Base-by-base conservation (phyloP, 768 basidiomycete genomes). In the Russula sp. region DNA sequence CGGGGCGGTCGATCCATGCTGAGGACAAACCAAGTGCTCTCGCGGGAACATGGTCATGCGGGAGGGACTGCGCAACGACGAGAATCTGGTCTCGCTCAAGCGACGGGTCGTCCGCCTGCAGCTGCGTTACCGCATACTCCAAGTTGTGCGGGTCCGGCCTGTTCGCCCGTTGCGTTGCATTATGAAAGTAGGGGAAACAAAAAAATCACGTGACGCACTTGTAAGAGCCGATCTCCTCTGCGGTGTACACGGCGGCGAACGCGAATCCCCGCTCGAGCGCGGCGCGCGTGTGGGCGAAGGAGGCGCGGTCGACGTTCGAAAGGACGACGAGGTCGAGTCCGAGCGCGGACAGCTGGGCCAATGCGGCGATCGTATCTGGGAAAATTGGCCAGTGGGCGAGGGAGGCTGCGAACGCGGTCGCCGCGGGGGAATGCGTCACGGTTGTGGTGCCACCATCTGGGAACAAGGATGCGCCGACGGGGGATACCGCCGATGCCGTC, bases 181-280 rank as follows among this genome's bases (percentile, higher is more conserved):
- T 27, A 27, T 27, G 22, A 27, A 2, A 27, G 22, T 27, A 27
- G 22, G 18, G 18, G 5, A 45, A 45, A 44, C 16, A 48, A 37
- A 20, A 53, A 35, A 44, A 7, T 14, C 18, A 44, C 34, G n/a
- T 6, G 7, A 82, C 79, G 22, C 87, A 89, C 70, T 90, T 91
- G 74, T 89, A 91, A 40, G 82, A 82, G n/a, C 82, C 82, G 5
- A 82, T 80, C 65, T 88, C 87, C 70, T 91, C 82, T 6, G 89
- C 88, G 8, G 88, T 90, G 68, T 87, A 75, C 59, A 88, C 76
- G 56, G 84, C 77, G 32, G 83, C 80, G 72, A 91, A 91, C 37
- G 56, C 54, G 32, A 63, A 70, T 56, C 74, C 74, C 9, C 22
- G 55, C 34, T 62, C 61, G 45, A 90, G 81, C 54, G 78, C 77